Evolutionary conservation across 371 early-diverging fungal genomes (phyloP).

Genomic region (Cokeromyces recurvatus): DNA sequence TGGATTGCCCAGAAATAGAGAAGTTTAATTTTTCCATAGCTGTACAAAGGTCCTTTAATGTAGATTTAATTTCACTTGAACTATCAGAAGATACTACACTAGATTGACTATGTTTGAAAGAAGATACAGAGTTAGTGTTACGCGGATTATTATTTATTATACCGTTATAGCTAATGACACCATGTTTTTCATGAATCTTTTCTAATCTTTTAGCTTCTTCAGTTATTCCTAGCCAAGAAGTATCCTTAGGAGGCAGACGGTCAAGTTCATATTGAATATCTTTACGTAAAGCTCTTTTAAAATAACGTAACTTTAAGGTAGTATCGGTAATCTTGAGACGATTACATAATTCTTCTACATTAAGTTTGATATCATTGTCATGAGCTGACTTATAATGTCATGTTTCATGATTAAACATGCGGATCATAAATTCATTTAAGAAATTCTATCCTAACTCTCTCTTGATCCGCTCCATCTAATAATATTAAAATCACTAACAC

Average conservation of each 20-base stretch:
- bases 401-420: no score
- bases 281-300: background rate
- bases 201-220: background rate
- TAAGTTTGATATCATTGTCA: background rate
- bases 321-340: background rate
- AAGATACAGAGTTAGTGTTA: background rate
- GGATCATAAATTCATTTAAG: no score
- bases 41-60: no score
- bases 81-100: background rate
- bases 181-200: background rate
- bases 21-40: no score
- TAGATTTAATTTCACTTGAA: no score
- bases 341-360: background rate
- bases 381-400: no score
- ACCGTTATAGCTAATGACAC: background rate
- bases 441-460: no score
- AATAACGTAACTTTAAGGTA: background rate
- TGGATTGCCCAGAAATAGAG: no score
- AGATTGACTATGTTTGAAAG: background rate
- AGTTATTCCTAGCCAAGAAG: background rate
- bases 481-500: no score
- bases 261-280: background rate
- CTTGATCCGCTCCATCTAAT: no score
- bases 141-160: background rate
- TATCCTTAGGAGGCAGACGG: background rate